Percentiles rank a stretch among this genome's conserved stretches.
Conservation (phyloP, 805 yeast species). For the Yarrowia sp. region DNA sequence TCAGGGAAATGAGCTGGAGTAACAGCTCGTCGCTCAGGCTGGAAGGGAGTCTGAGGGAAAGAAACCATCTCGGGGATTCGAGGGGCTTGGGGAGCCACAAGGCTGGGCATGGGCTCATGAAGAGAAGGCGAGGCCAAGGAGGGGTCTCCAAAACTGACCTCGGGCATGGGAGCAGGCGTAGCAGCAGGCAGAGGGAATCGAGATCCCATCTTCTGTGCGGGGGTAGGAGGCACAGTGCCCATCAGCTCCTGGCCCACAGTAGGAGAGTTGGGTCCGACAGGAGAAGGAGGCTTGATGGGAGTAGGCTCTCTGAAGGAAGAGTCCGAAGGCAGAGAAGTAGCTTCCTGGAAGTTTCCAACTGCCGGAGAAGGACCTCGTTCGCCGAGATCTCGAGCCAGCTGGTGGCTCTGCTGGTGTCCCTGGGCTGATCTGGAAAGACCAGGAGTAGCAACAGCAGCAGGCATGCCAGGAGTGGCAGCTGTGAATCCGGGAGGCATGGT, state of each 20-base stretch:
- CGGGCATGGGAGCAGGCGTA: slow-evolving; percentile 23
- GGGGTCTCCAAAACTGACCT: slow-evolving; percentile 13
- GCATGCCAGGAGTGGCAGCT: not conserved
- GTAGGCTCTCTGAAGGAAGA: slow-evolving; percentile 18
- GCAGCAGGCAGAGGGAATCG: slow-evolving; percentile 10
- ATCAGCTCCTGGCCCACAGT: slow-evolving; percentile 16
- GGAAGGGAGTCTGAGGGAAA: slow-evolving; percentile 14
- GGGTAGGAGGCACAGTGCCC: slow-evolving; percentile 14
- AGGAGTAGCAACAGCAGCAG: not conserved
- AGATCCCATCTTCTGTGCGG: not conserved
- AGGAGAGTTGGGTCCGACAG: not conserved
- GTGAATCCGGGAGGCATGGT: slow-evolving; percentile 10
- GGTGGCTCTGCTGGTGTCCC: not conserved
- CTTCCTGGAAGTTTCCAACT: slow-evolving; percentile 1
- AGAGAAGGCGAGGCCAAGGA: slow-evolving; percentile 20
- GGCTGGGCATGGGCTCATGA: slow-evolving; percentile 4
- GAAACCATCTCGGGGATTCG: slow-evolving; percentile 3
- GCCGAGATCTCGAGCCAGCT: slow-evolving; percentile 13
- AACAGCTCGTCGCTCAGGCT: slow-evolving; percentile 18
- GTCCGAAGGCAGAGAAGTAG: not conserved
- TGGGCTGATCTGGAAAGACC: slow-evolving; percentile 3
- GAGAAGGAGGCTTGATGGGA: slow-evolving; percentile 21
- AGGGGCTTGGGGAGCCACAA: slow-evolving; percentile 2
- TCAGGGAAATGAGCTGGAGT: slow-evolving; percentile 22
- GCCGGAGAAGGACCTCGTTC: slow-evolving; percentile 11